Conservation (phyloP, 331 rosid species). For the Pyrus hybrid region DNA sequence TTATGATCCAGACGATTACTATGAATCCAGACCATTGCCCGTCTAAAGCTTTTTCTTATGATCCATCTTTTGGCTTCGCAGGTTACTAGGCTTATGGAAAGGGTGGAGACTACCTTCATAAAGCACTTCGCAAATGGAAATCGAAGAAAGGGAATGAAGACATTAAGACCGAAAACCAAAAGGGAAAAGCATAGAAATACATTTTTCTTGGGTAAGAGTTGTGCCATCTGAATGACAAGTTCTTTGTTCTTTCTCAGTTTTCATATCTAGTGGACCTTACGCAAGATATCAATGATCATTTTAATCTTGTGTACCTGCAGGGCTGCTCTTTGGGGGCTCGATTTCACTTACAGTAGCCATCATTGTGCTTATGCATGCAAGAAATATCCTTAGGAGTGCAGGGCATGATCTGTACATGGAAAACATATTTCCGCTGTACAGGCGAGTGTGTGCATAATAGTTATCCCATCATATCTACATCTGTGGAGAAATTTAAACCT, state of each 20-base stretch:
- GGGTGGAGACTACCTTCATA: conserved; percentile 52
- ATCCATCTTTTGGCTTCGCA: conserved; percentile 16
- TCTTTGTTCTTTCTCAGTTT: not conserved
- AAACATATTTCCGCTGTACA: conserved; percentile 70
- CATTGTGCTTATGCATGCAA: conserved; percentile 38
- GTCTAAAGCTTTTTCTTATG: not conserved
- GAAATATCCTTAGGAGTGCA: conserved; percentile 25
- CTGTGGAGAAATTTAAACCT: not conserved
- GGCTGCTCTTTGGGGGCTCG: conserved; percentile 55
- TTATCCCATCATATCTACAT: not conserved
- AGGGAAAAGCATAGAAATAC: conserved; percentile 48
- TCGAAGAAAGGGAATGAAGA: conserved; percentile 56
- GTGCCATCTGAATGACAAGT: not conserved
- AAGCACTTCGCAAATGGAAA: conserved; percentile 71
- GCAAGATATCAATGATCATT: not conserved
- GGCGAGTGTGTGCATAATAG: conserved; percentile 25
- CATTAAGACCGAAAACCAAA: conserved; percentile 43
- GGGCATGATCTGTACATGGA: conserved; percentile 34
- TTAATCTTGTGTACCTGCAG: conserved; percentile 18
- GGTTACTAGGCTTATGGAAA: conserved; percentile 56
- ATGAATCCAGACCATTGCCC: not conserved
- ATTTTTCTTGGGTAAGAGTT: conserved; percentile 48
- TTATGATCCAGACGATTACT: not conserved
- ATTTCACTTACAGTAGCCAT: conserved; percentile 54
- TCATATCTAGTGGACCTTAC: not conserved